These are phyloP conservation scores for Dillenia suffruticosa DNA, from an alignment of 164 flowering plant genomes.

Conservation along the genomic window DNA sequence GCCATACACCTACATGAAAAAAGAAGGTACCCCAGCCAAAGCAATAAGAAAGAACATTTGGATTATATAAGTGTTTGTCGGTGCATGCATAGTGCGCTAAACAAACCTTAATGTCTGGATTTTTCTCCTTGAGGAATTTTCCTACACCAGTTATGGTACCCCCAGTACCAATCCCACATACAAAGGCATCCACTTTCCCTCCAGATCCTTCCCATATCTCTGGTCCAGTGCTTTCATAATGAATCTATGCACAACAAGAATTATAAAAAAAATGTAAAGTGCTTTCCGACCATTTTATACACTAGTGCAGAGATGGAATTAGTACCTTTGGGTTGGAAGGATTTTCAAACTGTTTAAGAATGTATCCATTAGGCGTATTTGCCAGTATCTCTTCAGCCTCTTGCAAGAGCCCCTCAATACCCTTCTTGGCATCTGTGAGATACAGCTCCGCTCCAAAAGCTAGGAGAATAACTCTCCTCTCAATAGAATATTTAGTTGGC, in stretches of 20 bases:
- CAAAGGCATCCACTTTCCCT: constrained; percentile 48
- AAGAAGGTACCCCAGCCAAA: no score
- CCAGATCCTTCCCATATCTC: constrained; percentile 54
- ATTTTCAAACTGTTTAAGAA: constrained; percentile 57
- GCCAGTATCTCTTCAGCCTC: constrained; percentile 48
- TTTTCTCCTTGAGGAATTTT: constrained; percentile 44
- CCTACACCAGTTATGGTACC: constrained; percentile 57
- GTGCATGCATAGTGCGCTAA: neutral
- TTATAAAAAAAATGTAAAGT: neutral
- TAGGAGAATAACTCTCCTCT: constrained; percentile 43
- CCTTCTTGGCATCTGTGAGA: constrained; percentile 47
- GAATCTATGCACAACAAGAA: constrained; percentile 27
- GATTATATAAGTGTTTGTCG: no score
- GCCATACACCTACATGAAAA: no score
- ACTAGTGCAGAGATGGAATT: neutral
- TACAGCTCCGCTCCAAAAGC: constrained; percentile 62
- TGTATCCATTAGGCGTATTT: constrained; percentile 41
- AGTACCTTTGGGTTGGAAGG: constrained; percentile 55
- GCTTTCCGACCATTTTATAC: neutral
- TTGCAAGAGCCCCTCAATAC: constrained; percentile 44
- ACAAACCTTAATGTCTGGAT: constrained; percentile 44
- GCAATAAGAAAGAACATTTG: no score
- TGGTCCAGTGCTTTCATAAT: constrained; percentile 63
- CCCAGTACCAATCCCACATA: constrained; percentile 55
- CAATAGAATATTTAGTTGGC: constrained; percentile 51